Evolutionary conservation across 2,329 filamentous ascomycete genomes (phyloP), one percentile per base, ranked within the genome.

Genomic region (Venturia pyrina): DNA sequence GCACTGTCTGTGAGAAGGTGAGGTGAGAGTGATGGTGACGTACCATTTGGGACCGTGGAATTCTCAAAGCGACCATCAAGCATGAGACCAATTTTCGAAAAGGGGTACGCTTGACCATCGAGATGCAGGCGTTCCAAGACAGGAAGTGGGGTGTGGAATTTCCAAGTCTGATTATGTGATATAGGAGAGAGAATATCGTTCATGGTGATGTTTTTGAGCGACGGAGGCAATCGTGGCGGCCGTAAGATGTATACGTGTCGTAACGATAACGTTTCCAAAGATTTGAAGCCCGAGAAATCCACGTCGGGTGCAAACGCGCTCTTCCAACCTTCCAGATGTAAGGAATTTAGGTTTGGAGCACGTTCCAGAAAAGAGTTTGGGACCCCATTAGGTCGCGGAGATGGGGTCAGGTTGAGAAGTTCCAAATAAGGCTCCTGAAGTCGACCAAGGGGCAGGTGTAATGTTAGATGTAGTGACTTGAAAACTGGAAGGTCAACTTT

Each of bases 401-500:
- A 19, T 46, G 40, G 24, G 11, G n/a, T 28, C n/a, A 62, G 17
- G 37, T 43, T 57, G 7, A 44, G 21, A 32, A 43, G 40, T 32
- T 57, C 41, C 53, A 59, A 37, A 59, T 59, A 59, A 8, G 15
- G 53, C 53, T 59, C 53, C 32, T 62, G 60, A 41, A 62, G 60
- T 28, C 60, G 37, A 40, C 43, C 60, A 44, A 62, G 60, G 13
- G 37, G 60, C 19, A 62, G 21, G 28, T 62, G 43, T n/a, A 62
- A 46, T 17, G 60, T 62, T 21, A 75, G 46, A 8, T 62, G 67
- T 5, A 76, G 65, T 5, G 68, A 70, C 24, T 70, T 67, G 4
- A 77, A 70, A 41, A 70, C 67, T 1, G 70, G 69, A 34, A 73
- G 70, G 5, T 72, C 68, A 8, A 69, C 69, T 17, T 70, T 67